Evolutionary conservation across 768 basidiomycete species (phyloP).

Genomic region (Pluteus cervinus): DNA sequence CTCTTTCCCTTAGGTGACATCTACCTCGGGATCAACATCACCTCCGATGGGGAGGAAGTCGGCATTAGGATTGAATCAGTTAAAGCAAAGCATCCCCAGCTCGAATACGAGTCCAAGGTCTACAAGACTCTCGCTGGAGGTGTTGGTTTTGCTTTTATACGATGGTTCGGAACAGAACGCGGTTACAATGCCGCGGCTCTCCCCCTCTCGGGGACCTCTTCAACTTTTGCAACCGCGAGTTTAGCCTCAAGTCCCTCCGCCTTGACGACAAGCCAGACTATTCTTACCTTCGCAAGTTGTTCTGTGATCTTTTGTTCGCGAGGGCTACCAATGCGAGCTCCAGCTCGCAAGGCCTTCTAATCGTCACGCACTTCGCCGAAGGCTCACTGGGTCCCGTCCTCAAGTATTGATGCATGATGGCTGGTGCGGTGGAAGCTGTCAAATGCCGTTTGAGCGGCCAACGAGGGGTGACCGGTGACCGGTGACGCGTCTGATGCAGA

Average conservation of each 20-base stretch:
- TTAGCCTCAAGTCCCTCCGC: conserved; percentile 92
- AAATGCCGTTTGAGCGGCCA: too few relatives aligned
- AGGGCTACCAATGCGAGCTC: too few relatives aligned
- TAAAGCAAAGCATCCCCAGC: conserved; percentile 99
- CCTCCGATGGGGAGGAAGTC: conserved; percentile 99
- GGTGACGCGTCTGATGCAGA: too few relatives aligned
- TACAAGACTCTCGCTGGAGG: conserved; percentile 97
- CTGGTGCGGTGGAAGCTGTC: too few relatives aligned
- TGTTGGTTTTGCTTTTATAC: conserved; percentile 95
- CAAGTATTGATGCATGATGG: too few relatives aligned
- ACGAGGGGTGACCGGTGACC: too few relatives aligned
- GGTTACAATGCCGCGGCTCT: conserved; percentile 99
- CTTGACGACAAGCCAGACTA: too few relatives aligned
- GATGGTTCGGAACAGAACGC: conserved; percentile 93
- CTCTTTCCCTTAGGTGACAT: conserved; percentile 69
- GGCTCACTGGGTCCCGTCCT: too few relatives aligned
- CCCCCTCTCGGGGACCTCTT: conserved; percentile 87
- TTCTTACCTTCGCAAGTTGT: too few relatives aligned
- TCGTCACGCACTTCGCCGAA: too few relatives aligned
- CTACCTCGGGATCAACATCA: conserved; percentile 99
- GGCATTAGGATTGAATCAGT: conserved; percentile 99
- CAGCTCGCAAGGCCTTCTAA: too few relatives aligned
- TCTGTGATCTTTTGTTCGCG: too few relatives aligned
- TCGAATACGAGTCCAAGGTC: conserved; percentile 95
- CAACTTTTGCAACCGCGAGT: conserved; percentile 96